These are phyloP conservation scores for Vitis riparia DNA, from an alignment of 164 flowering plant species.

Conservation along the genomic window DNA sequence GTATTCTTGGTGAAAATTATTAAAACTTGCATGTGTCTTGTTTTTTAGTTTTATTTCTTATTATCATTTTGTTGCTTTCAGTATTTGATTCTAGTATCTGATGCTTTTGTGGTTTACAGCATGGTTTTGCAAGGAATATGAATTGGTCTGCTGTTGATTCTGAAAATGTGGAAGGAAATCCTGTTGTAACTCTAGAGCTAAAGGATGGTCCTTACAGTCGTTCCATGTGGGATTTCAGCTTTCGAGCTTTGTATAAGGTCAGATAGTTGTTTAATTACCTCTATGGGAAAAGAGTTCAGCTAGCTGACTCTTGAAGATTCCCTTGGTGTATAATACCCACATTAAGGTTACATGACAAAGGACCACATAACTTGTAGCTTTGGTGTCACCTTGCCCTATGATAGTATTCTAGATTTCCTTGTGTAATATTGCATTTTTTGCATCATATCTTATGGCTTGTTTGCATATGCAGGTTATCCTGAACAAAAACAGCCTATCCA, in stretches of 20 bases:
- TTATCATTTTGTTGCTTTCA: background rate
- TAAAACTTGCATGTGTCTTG: no score
- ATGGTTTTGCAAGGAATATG: conserved; percentile 94
- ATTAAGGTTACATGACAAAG: background rate
- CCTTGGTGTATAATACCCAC: background rate
- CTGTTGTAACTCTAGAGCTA: conserved; percentile 70
- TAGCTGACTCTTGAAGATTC: background rate
- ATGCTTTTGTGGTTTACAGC: conserved; percentile 46
- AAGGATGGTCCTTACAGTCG: conserved; percentile 86
- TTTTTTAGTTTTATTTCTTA: background rate
- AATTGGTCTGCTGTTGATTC: conserved; percentile 77
- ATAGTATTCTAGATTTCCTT: background rate
- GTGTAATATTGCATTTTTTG: background rate
- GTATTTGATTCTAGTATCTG: background rate
- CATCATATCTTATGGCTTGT: background rate
- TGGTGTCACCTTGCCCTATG: background rate
- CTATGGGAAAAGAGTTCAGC: background rate
- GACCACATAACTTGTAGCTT: background rate
- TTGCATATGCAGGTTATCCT: conserved; percentile 78
- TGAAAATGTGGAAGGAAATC: conserved; percentile 70
- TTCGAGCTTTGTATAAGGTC: conserved; percentile 81
- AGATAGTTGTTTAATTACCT: conserved; percentile 8
- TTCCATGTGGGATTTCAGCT: conserved; percentile 93
- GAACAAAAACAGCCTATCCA: conserved; percentile 67
- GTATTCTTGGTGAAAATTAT: background rate